Percentiles rank a stretch among this genome's conserved stretches.
phyloP scores from a whole-genome alignment of 441 rosid genomes.

The Euphorbia celastroides region DNA sequence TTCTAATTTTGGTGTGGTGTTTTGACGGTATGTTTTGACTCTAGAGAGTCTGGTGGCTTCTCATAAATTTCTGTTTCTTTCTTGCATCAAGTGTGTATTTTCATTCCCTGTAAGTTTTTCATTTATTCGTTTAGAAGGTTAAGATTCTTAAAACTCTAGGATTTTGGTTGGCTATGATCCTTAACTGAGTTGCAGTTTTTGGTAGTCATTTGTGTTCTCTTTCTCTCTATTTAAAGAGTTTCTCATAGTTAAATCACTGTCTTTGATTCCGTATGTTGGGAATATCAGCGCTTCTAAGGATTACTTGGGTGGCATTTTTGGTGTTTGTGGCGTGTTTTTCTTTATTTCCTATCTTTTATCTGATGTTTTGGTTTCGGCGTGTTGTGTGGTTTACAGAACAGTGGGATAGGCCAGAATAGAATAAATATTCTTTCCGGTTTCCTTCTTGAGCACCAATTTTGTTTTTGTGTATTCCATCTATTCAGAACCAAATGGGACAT shows the following conservation, averaged over 20 bases:
- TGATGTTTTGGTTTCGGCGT: too few relatives aligned
- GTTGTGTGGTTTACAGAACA: too few relatives aligned
- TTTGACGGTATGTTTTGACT: neutral
- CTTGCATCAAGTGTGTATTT: neutral
- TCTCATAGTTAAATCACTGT: neutral
- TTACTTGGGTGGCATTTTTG: neutral
- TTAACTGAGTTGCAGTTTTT: neutral
- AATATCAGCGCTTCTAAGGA: too few relatives aligned
- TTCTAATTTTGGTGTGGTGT: neutral
- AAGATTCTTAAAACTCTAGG: neutral
- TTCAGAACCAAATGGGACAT: too few relatives aligned
- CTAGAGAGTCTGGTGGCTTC: neutral
- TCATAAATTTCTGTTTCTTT: neutral
- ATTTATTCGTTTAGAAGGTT: neutral
- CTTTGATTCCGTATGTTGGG: neutral
- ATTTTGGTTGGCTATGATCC: neutral
- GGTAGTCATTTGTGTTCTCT: neutral
- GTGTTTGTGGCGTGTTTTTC: neutral
- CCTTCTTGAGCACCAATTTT: too few relatives aligned
- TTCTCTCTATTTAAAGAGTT: neutral
- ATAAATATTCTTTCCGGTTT: too few relatives aligned
- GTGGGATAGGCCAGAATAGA: too few relatives aligned
- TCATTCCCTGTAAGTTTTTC: neutral
- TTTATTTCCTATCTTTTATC: too few relatives aligned
- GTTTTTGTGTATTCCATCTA: too few relatives aligned